Percentiles rank a stretch among this genome's conserved stretches.
Conservation (phyloP, 2,329 filamentous ascomycete species). For the Microcyclosporella mali region DNA sequence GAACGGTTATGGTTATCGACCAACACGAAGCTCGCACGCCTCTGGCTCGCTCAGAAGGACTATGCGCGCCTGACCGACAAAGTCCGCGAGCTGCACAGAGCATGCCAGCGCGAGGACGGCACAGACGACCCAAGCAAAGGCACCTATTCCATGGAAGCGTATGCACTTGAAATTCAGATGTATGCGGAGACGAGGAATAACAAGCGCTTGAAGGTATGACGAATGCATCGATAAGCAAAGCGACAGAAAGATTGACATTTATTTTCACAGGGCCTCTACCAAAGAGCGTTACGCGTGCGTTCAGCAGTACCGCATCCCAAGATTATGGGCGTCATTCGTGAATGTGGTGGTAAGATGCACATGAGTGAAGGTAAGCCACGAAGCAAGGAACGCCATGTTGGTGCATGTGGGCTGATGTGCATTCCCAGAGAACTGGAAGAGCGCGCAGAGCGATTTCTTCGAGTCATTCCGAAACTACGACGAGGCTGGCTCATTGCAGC, state of each 20-base stretch:
- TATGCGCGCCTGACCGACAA: constrained; percentile 76
- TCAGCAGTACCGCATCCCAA: constrained; percentile 98
- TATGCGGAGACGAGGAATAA: constrained; percentile 95
- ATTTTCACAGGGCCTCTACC: constrained; percentile 61
- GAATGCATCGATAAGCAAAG: constrained; percentile 8
- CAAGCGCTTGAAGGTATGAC: constrained; percentile 74
- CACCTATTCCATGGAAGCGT: constrained; percentile 91
- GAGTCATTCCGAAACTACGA: constrained; percentile 99
- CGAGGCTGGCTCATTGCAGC: constrained; percentile 89
- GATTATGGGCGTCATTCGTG: constrained; percentile 98
- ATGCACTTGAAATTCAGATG: constrained; percentile 97
- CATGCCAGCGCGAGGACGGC: constrained; percentile 82
- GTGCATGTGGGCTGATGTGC: constrained; percentile 18
- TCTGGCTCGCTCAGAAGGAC: constrained; percentile 87
- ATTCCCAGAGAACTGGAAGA: constrained; percentile 81
- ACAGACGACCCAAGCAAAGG: constrained; percentile 89
- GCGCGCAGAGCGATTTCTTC: constrained; percentile 95
- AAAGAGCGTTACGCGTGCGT: constrained; percentile 81
- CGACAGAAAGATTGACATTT: constrained; percentile 10
- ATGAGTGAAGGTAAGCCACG: constrained; percentile 70
- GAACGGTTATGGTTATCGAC: constrained; percentile 97
- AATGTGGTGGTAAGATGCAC: constrained; percentile 99
- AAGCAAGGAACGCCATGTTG: constrained; percentile 21
- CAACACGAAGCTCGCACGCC: constrained; percentile 89
- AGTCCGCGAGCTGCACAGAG: constrained; percentile 77